Base-by-base conservation (phyloP, 768 basidiomycete genomes). In the Boletus rufocinnamomeus region DNA sequence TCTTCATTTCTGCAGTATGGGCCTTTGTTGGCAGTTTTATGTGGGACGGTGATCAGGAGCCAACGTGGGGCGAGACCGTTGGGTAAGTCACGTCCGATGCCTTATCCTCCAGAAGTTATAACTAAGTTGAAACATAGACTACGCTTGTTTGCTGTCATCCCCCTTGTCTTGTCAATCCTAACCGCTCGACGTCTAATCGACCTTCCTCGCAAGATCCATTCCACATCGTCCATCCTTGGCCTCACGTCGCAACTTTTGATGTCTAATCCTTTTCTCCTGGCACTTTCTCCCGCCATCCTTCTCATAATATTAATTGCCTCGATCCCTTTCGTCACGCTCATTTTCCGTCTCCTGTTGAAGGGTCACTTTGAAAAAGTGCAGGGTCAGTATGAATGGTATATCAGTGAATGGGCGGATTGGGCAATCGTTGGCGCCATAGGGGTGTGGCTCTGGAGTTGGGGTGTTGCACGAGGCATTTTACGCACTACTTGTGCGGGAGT, bases 11-110 rank as follows among this genome's bases (percentile, higher is more conserved):
- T 43, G 84, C 89, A 8, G 63, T 91, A 27, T 91, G 91, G 84
- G 89, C 91, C 1, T 93, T 93, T 71, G 77, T 87, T 16, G 91
- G 89, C 32, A 90, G 88, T 67, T 92, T 92, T 63, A 78, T 83
- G 76, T 83, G 81, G 78, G 80, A 80, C 53, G 70, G 66, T n/a
- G 68, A 74, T 54, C 69, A 70, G 43, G 84, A 82, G 56, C 85
- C 85, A 38, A 89, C 89, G 13, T 92, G 90, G 91, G 88, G 89
- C 50, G 89, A 91, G 74, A 89, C 87, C 25, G 79, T 85, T 47
- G 90, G 90, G 89, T 90, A 64, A 74, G 87, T 76, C 16, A 17
- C 44, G 46, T 61, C 19, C 40, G 43, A 35, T 54, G 27, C 6
- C 11, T 44, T 16, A 21, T 38, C 54, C 25, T 58, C 54, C 37